Evolutionary conservation across 2,329 filamentous ascomycete genomes (phyloP), one percentile per base, ranked within the genome.

Genomic region (Aspergillus pseudoglaucus): DNA sequence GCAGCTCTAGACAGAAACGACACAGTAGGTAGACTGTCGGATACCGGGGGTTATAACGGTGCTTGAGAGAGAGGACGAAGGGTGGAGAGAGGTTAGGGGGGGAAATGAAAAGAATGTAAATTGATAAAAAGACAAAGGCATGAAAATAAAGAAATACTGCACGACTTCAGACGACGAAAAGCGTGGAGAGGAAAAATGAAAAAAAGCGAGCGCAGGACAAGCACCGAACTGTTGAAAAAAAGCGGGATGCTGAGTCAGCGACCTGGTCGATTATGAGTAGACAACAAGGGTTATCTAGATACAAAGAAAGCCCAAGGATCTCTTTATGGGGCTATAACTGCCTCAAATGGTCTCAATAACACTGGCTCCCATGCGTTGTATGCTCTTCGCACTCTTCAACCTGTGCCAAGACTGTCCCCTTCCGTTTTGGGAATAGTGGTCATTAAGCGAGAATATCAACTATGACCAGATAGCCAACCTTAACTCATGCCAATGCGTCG

Each of bases 1-100:
- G 67, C 69, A 72, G 69, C 69, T 72, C 69, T 59, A 55, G 58
- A 58, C 53, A 61, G 58, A 54, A 58, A 58, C 53, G 60, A 58
- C 54, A 59, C 56, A 50, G 45, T 50, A 46, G 38, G 42, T 45
- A 46, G 27, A 30, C 41, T 41, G 27, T 45, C 49, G 46, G 46
- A 33, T 15, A 25, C 23, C 27, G 38, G 27, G 32, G 41, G 22
- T 32, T 44, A 33, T 25, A 42, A 20, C 8, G 32, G 30, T 32
- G 20, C 6, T 15, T 22, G 22, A 32, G 22, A 38, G 18, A 30
- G 10, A 42, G 33, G 32, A 32, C 32, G 40, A 44, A 44, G n/a
- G 33, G 39, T 41, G 27, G 12, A 44, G 43, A 23, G 17, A 46
- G 18, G 30, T 25, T 14, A 37, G 45, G 47, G 44, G 18, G 35